Evolutionary conservation across 176 grass and related monocot species (phyloP).

Genomic region (Triticum timopheevii): DNA sequence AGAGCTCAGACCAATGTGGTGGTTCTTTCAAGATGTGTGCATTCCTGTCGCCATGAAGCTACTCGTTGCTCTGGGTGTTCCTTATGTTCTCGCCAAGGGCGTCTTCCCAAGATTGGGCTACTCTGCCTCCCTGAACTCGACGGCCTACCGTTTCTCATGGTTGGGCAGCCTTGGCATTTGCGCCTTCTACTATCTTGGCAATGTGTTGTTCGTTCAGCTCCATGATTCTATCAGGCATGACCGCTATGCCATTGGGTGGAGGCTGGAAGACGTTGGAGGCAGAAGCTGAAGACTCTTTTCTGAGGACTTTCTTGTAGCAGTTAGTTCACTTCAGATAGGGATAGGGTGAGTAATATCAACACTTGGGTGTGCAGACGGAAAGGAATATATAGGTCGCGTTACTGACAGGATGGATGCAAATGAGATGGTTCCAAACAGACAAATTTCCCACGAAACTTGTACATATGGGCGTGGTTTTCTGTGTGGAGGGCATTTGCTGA

Average conservation of each 20-base stretch:
- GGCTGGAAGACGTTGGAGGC: conserved; percentile 38
- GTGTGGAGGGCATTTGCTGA: neutral
- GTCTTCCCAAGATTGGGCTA: conserved; percentile 47
- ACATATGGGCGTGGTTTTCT: neutral
- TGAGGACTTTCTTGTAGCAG: neutral
- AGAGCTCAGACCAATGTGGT: conserved; percentile 23
- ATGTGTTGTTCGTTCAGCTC: conserved; percentile 26
- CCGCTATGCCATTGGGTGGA: conserved; percentile 40
- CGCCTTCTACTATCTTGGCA: conserved; percentile 24
- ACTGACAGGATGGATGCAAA: neutral
- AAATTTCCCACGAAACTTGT: neutral
- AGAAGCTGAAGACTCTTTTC: neutral
- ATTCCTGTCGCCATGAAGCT: conserved; percentile 40
- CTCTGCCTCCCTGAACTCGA: conserved; percentile 39
- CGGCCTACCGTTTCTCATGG: conserved; percentile 51
- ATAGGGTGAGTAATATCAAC: neutral
- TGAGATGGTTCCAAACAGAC: neutral
- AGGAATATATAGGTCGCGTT: neutral
- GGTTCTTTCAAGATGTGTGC: conserved; percentile 46
- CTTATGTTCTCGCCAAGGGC: conserved; percentile 46
- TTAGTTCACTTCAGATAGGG: neutral
- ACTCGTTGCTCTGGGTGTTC: conserved; percentile 43
- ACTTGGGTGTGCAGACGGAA: neutral
- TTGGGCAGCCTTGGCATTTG: conserved; percentile 31
- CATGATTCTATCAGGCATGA: conserved; percentile 56